Conservation (phyloP, 768 basidiomycete species). For the Amanita polypyramis region DNA sequence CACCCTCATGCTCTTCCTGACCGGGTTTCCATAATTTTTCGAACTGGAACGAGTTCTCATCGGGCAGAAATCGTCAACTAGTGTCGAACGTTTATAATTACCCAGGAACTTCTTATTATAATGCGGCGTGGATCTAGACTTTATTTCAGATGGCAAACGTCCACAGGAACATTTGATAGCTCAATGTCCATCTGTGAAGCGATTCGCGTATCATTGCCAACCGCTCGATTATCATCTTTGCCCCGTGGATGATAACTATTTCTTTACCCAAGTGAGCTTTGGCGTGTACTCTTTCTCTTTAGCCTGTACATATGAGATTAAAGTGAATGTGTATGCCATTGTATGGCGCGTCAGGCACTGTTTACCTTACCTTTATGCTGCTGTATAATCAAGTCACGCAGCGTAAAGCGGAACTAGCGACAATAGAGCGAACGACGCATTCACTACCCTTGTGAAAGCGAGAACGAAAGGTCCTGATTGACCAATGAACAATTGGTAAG, state of each 20-base stretch:
- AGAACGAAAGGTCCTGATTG: constrained; percentile 26
- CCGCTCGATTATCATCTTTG: constrained; percentile 11
- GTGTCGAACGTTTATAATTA: no score
- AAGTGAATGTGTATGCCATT: no score
- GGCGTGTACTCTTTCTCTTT: neutral
- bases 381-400: constrained; percentile 22
- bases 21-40: no score
- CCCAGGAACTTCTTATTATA: constrained; percentile 29
- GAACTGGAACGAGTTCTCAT: no score
- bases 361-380: no score
- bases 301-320: no score
- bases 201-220: constrained; percentile 23
- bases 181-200: constrained; percentile 28
- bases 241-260: constrained; percentile 3
- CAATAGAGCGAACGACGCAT: constrained; percentile 14
- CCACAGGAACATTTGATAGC: constrained; percentile 25
- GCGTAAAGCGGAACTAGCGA: constrained; percentile 24
- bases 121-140: constrained; percentile 38
- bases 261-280: constrained; percentile 23
- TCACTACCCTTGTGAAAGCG: constrained; percentile 37
- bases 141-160: constrained; percentile 28
- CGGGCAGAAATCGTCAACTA: no score
- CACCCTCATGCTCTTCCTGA: no score
- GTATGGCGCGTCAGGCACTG: no score
- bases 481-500: constrained; percentile 22